Evolutionary conservation across 2,329 filamentous ascomycete genomes (phyloP).

Genomic region (Zasmidium cellare): DNA sequence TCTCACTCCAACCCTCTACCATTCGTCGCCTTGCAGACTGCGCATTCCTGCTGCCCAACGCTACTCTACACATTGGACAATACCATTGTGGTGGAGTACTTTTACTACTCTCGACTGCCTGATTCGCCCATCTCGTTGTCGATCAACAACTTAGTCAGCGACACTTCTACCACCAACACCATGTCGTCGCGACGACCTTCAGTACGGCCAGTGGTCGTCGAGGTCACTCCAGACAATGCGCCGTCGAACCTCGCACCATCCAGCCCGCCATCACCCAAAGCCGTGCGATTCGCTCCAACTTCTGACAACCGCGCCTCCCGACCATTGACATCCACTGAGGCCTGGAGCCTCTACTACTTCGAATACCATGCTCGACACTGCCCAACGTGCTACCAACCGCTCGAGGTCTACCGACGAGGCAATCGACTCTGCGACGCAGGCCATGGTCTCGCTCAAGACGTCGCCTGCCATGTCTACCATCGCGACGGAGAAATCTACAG

Average conservation of each 20-base stretch:
- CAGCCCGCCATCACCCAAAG: constrained; percentile 29
- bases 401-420: constrained; percentile 41
- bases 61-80: constrained; percentile 1
- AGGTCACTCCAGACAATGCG: constrained; percentile 25
- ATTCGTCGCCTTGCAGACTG: background rate
- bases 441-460: constrained; percentile 46
- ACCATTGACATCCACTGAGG: constrained; percentile 42
- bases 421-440: constrained; percentile 46
- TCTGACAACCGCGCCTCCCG: constrained; percentile 37
- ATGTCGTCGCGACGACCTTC: constrained; percentile 23
- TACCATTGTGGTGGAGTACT: constrained; percentile 6
- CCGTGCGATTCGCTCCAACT: constrained; percentile 31
- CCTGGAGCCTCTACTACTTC: constrained; percentile 50
- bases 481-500: constrained; percentile 32
- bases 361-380: constrained; percentile 50
- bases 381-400: constrained; percentile 45
- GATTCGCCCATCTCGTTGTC: constrained; percentile 3
- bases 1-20: background rate
- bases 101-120: background rate
- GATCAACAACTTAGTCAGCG: constrained; percentile 13
- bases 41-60: background rate
- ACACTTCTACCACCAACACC: constrained; percentile 5
- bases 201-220: constrained; percentile 26
- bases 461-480: constrained; percentile 47
- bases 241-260: constrained; percentile 25